A percentile compares a stretch with the other conserved stretches of the same genome.
phyloP scores from a whole-genome alignment of 2,329 filamentous ascomycete genomes.

The Elsinoe ampelina region DNA sequence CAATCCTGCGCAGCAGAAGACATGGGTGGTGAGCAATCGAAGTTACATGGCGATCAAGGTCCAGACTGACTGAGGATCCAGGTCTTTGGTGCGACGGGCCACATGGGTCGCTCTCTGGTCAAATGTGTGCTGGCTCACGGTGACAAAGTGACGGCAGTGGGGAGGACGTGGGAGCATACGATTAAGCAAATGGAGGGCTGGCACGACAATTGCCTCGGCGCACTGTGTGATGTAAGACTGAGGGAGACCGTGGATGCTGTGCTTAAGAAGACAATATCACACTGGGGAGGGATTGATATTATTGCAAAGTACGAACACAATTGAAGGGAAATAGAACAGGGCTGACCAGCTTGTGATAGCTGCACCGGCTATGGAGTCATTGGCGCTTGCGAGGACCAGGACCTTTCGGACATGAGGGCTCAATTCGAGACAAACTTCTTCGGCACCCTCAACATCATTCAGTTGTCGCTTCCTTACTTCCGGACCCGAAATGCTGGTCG shows the following conservation, averaged over 20 bases:
- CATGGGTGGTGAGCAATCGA: slow-evolving; percentile 67
- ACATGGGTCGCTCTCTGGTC: slow-evolving; percentile 86
- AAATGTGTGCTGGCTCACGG: slow-evolving; percentile 70
- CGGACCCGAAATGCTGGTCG: slow-evolving; percentile 52
- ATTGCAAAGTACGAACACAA: slow-evolving; percentile 58
- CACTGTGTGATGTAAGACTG: slow-evolving; percentile 84
- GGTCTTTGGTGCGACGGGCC: slow-evolving; percentile 94
- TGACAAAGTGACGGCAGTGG: slow-evolving; percentile 79
- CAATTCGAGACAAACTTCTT: slow-evolving; percentile 98
- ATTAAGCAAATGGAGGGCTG: slow-evolving; percentile 62
- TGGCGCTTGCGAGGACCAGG: slow-evolving; percentile 91
- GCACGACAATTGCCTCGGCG: slow-evolving; percentile 62
- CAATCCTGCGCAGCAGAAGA: slow-evolving; percentile 62
- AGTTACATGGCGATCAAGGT: slow-evolving; percentile 5
- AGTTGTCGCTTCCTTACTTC: slow-evolving; percentile 80
- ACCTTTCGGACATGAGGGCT: slow-evolving; percentile 86
- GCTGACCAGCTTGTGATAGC: slow-evolving; percentile 23
- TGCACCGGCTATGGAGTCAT: slow-evolving; percentile 95
- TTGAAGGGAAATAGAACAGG: neutral
- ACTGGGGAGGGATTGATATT: slow-evolving; percentile 71
- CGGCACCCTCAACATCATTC: slow-evolving; percentile 87
- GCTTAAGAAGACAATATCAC: slow-evolving; percentile 58
- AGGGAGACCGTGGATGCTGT: slow-evolving; percentile 66
- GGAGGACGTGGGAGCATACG: slow-evolving; percentile 68
- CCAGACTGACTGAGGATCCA: slow-evolving; percentile 27